These are phyloP conservation scores for Cladophialophora exuberans DNA, from an alignment of 2,329 filamentous ascomycete species.

Conservation along the genomic window DNA sequence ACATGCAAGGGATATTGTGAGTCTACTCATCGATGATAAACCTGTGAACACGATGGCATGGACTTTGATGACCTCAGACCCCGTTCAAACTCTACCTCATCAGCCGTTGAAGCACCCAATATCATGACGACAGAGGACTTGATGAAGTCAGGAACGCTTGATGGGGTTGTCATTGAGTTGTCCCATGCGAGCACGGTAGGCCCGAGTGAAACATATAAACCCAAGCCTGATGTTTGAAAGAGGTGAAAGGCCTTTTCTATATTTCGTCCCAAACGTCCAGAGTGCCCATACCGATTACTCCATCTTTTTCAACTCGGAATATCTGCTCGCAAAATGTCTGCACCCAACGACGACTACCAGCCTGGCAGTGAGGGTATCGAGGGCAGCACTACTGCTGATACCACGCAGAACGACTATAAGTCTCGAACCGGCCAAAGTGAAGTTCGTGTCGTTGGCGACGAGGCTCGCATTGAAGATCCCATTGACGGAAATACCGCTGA, in stretches of 20 bases:
- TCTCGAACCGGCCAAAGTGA: slow-evolving; percentile 51
- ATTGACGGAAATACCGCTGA: slow-evolving; percentile 50
- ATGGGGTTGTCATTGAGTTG: too few species aligned
- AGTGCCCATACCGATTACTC: not conserved
- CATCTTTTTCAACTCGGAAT: not conserved
- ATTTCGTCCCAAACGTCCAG: not conserved
- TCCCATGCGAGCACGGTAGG: too few species aligned
- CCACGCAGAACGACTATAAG: slow-evolving; percentile 50
- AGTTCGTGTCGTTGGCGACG: slow-evolving; percentile 53
- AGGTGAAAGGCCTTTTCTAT: not conserved
- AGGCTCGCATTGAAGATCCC: slow-evolving; percentile 50
- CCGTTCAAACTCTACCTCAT: not conserved
- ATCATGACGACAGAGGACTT: slow-evolving; percentile 15
- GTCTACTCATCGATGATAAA: not conserved
- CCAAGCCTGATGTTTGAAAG: not conserved
- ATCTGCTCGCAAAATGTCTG: slow-evolving; percentile 29
- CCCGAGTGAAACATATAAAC: slow-evolving; percentile 4
- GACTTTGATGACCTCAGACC: slow-evolving; percentile 18
- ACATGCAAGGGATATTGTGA: not conserved
- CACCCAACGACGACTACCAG: slow-evolving; percentile 23
- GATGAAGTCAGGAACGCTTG: not conserved
- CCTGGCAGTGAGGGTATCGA: slow-evolving; percentile 21
- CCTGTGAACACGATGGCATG: not conserved
- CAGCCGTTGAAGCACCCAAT: not conserved
- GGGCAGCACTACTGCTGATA: slow-evolving; percentile 16